phyloP scores from a whole-genome alignment of 23 red algal genomes.

The Chondrus crispus region DNA sequence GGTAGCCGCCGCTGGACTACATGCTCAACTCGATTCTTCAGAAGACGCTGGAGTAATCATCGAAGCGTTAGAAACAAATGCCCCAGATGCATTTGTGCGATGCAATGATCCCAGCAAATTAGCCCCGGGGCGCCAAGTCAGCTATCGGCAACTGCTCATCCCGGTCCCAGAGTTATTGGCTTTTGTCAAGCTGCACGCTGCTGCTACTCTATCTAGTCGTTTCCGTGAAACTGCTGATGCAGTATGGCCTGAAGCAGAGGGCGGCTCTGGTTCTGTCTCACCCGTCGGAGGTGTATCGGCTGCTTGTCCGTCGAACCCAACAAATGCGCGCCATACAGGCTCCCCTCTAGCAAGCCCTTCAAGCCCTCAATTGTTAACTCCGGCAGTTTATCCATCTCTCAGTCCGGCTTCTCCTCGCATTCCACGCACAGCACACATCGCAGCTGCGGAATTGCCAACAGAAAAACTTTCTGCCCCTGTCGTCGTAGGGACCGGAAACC shows the following conservation, averaged over 20 bases:
- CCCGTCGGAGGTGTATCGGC: neutral
- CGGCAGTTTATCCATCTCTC: neutral
- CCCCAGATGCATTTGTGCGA: slow-evolving; percentile 48
- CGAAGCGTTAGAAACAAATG: slow-evolving; percentile 71
- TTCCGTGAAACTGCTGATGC: slow-evolving; percentile 59
- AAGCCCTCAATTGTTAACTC: neutral
- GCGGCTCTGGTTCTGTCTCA: neutral
- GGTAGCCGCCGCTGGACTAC: slow-evolving; percentile 42
- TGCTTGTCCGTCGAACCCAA: neutral
- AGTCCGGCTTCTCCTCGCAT: neutral
- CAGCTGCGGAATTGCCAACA: neutral
- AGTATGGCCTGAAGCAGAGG: slow-evolving; percentile 60
- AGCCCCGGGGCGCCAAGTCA: slow-evolving; percentile 26
- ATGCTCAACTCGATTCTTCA: slow-evolving; percentile 59
- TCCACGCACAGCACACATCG: neutral
- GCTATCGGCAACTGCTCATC: slow-evolving; percentile 46
- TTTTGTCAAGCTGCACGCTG: slow-evolving; percentile 47
- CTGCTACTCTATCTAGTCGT: slow-evolving; percentile 42
- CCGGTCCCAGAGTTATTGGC: slow-evolving; percentile 66
- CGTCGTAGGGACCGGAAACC: neutral
- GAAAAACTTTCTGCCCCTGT: neutral
- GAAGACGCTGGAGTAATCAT: slow-evolving; percentile 63
- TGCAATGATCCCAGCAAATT: slow-evolving; percentile 36
- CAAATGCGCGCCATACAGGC: neutral
- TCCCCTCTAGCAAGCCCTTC: neutral